phyloP scores from a whole-genome alignment of 805 yeast species.

The Saccharomycopsis sp. region DNA sequence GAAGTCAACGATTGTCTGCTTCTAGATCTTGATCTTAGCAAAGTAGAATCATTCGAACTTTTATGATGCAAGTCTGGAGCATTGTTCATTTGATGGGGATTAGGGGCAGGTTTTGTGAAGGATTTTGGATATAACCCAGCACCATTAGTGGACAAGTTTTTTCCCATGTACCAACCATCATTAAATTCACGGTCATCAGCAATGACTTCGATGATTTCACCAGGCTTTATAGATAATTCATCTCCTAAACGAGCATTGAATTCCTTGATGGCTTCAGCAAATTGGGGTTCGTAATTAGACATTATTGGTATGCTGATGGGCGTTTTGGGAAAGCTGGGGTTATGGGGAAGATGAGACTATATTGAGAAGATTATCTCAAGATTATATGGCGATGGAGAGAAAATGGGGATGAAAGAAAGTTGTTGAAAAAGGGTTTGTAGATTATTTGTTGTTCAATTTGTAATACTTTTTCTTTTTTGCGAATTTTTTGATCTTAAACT shows the following conservation, averaged over 20 bases:
- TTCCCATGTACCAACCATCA: slow-evolving; percentile 97
- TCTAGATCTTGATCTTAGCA: slow-evolving; percentile 53
- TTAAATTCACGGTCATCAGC: slow-evolving; percentile 89
- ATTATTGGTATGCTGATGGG: too few relatives aligned
- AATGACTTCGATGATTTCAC: slow-evolving; percentile 80
- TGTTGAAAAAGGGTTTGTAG: too few relatives aligned
- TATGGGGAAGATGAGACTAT: too few relatives aligned
- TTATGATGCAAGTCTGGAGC: slow-evolving; percentile 5
- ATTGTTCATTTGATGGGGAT: neutral
- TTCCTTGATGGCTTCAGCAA: slow-evolving; percentile 58
- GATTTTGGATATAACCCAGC: slow-evolving; percentile 89
- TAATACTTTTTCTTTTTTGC: too few relatives aligned
- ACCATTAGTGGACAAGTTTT: slow-evolving; percentile 55
- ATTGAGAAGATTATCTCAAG: too few relatives aligned
- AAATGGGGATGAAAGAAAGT: too few relatives aligned
- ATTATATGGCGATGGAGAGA: too few relatives aligned
- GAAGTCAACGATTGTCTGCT: slow-evolving; percentile 26
- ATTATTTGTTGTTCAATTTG: too few relatives aligned
- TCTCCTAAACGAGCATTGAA: slow-evolving; percentile 83
- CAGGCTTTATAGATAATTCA: slow-evolving; percentile 69
- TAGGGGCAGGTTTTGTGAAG: slow-evolving; percentile 52
- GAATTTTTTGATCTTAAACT: too few relatives aligned
- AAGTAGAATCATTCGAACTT: slow-evolving; percentile 22
- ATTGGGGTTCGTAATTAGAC: slow-evolving; percentile 2
- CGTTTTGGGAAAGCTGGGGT: too few relatives aligned